Conservation (phyloP, 306 rosid species). For the Castanea mollissima region DNA sequence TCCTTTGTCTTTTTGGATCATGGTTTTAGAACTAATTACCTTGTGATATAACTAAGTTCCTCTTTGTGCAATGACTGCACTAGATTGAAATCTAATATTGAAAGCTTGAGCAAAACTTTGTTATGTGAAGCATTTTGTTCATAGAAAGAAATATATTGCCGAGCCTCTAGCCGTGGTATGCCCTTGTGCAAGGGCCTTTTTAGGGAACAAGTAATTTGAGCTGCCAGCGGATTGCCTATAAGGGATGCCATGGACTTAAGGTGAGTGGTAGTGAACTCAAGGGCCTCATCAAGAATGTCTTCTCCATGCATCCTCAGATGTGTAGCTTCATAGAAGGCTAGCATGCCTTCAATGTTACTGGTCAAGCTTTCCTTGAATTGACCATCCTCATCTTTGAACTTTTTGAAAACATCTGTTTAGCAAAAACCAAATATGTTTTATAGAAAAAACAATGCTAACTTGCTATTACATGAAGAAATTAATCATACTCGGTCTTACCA, state of each 20-base stretch:
- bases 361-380: conserved; percentile 20
- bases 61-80: conserved; percentile 41
- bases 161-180: conserved; percentile 37
- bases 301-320: conserved; percentile 38
- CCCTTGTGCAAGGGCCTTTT: conserved; percentile 28
- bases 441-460: too few species aligned
- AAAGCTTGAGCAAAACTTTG: conserved; percentile 30
- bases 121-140: conserved; percentile 31
- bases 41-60: conserved; percentile 29
- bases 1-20: not conserved
- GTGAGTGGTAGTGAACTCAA: conserved; percentile 23
- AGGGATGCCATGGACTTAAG: too few species aligned
- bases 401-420: conserved; percentile 31
- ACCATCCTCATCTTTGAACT: conserved; percentile 34
- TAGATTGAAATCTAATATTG: conserved; percentile 48
- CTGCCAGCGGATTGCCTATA: too few species aligned
- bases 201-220: not conserved
- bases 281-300: conserved; percentile 45
- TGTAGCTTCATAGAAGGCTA: conserved; percentile 54
- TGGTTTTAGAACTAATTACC: conserved; percentile 6
- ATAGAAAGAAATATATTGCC: conserved; percentile 32
- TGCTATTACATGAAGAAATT: too few species aligned
- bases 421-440: not conserved
- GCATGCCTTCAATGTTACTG: conserved; percentile 24
- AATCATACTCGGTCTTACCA: too few species aligned